Percentiles rank a stretch among this genome's conserved stretches.
Evolutionary conservation across 805 yeast species (phyloP).

Genomic region (Nematodospora valgi): DNA sequence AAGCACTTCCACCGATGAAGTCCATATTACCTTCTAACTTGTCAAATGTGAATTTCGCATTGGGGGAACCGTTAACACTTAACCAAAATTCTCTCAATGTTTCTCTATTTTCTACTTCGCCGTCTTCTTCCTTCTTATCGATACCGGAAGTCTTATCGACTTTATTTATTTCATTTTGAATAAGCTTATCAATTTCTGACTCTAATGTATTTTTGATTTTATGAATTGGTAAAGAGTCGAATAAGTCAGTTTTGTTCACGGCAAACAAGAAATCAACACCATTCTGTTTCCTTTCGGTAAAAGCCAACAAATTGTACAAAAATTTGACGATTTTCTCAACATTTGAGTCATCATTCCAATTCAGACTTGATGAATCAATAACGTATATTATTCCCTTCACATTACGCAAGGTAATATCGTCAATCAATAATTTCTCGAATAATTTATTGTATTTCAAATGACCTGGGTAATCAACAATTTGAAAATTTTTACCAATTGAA

Average conservation of each 20-base stretch:
- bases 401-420: conserved; percentile 32
- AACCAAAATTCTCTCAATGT: conserved; percentile 47
- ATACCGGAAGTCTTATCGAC: conserved; percentile 34
- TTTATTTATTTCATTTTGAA: conserved; percentile 40
- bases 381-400: conserved; percentile 70
- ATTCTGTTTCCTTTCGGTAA: conserved; percentile 60
- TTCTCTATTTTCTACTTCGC: conserved; percentile 27
- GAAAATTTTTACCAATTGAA: conserved; percentile 36
- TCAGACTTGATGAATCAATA: conserved; percentile 69
- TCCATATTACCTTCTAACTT: conserved; percentile 71
- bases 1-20: conserved; percentile 69
- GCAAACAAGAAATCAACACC: conserved; percentile 77
- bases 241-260: conserved; percentile 81
- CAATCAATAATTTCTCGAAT: conserved; percentile 47
- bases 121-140: conserved; percentile 40
- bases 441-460: conserved; percentile 67
- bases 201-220: conserved; percentile 62
- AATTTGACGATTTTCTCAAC: conserved; percentile 50
- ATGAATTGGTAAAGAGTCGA: conserved; percentile 70
- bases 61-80: conserved; percentile 31
- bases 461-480: conserved; percentile 85
- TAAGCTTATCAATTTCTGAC: conserved; percentile 55
- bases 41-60: conserved; percentile 56
- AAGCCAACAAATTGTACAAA: conserved; percentile 54
- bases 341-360: conserved; percentile 36